Conservation (phyloP, 805 yeast species). For the Yarrowia hollandica region DNA sequence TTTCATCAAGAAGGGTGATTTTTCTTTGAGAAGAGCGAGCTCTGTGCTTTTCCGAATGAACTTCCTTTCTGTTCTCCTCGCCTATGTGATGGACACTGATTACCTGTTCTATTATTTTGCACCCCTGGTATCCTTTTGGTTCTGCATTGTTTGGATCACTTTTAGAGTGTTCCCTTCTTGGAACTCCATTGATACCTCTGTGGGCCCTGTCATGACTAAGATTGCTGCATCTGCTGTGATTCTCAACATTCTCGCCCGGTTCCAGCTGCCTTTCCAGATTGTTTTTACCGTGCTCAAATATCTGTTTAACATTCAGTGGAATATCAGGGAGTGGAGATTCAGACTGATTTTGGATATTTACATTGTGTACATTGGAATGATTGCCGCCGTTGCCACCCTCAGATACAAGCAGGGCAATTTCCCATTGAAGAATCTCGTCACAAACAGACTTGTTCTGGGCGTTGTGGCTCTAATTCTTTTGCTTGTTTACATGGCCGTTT, state of each 20-base stretch:
- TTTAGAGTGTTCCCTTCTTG: constrained; percentile 31
- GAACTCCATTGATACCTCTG: constrained; percentile 32
- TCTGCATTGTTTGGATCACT: constrained; percentile 34
- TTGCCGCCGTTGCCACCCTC: constrained; percentile 32
- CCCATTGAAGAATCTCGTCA: constrained; percentile 10
- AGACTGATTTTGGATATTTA: constrained; percentile 35
- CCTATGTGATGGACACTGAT: constrained; percentile 36
- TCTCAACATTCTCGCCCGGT: constrained; percentile 30
- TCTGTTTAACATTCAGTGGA: constrained; percentile 35
- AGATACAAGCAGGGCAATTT: constrained; percentile 11
- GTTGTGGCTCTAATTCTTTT: neutral
- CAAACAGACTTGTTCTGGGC: constrained; percentile 2
- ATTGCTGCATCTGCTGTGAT: constrained; percentile 30
- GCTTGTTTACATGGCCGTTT: neutral
- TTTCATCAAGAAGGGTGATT: constrained; percentile 35
- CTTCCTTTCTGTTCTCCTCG: constrained; percentile 34
- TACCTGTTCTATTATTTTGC: constrained; percentile 37
- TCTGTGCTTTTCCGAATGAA: constrained; percentile 35
- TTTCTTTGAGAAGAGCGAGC: constrained; percentile 35
- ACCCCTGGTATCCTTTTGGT: constrained; percentile 37
- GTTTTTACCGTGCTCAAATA: constrained; percentile 33
- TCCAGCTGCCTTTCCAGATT: constrained; percentile 33
- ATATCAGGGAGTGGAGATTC: constrained; percentile 36
- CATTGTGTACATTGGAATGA: constrained; percentile 36
- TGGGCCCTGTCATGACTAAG: constrained; percentile 30